Evolutionary conservation across 2,329 filamentous ascomycete genomes (phyloP).

Genomic region (Cordyceps tenuipes): DNA sequence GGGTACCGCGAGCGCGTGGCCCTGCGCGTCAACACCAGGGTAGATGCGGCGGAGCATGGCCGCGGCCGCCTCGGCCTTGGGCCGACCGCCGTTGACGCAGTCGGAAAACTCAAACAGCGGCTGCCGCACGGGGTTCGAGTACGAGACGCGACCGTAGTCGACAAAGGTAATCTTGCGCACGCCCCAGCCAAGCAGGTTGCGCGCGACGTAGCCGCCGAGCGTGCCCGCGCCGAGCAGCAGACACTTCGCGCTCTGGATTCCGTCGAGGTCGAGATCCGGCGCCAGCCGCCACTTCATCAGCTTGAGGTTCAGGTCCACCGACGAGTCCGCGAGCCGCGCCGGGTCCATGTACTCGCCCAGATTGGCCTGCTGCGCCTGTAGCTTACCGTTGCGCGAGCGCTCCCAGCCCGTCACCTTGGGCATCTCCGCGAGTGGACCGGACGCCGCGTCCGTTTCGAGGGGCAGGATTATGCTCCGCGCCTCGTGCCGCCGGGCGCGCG

Average conservation of each 20-base stretch:
- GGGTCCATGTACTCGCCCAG: conserved; percentile 93
- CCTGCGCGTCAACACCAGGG: conserved; percentile 75
- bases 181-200: conserved; percentile 91
- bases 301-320: conserved; percentile 92
- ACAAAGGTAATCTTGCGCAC: conserved; percentile 93
- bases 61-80: conserved; percentile 75
- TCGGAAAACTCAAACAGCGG: conserved; percentile 87
- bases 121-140: conserved; percentile 92
- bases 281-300: conserved; percentile 98
- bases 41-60: conserved; percentile 79
- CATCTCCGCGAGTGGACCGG: conserved; percentile 45
- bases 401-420: conserved; percentile 97
- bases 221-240: conserved; percentile 88
- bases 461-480: conserved; percentile 73
- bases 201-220: conserved; percentile 84
- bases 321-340: conserved; percentile 76
- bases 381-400: conserved; percentile 67
- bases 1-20: conserved; percentile 76
- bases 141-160: conserved; percentile 88
- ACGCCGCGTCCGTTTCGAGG: conserved; percentile 45
- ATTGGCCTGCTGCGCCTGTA: conserved; percentile 70
- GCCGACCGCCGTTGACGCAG: conserved; percentile 73
- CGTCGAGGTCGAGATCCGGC: conserved; percentile 76
- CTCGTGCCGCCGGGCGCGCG: conserved; percentile 66
- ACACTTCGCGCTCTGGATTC: conserved; percentile 83